phyloP scores from a whole-genome alignment of 257 asterid species.

The Capsicum baccatum region DNA sequence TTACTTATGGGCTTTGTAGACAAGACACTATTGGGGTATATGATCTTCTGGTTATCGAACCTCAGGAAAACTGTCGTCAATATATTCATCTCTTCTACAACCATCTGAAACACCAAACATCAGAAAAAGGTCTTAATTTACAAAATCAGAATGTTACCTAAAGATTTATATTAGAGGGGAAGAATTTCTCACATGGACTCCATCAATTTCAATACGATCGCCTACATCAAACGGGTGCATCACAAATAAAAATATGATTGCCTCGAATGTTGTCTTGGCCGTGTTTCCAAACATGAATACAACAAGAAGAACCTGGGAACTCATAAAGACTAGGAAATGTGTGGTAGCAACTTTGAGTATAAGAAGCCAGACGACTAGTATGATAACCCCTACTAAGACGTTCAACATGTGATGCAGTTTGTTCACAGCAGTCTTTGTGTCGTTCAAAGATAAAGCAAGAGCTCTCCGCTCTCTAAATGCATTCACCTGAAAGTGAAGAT shows the following conservation, averaged over 20 bases:
- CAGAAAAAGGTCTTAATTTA: neutral
- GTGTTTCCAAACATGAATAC: slow-evolving; percentile 96
- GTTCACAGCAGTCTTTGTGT: slow-evolving; percentile 94
- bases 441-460: slow-evolving; percentile 87
- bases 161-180: neutral
- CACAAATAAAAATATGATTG: slow-evolving; percentile 87
- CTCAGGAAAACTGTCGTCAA: slow-evolving; percentile 76
- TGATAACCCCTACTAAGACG: slow-evolving; percentile 56
- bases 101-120: slow-evolving; percentile 61
- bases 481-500: slow-evolving; percentile 58
- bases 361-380: slow-evolving; percentile 72
- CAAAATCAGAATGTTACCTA: neutral
- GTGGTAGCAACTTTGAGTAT: slow-evolving; percentile 82
- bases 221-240: slow-evolving; percentile 98
- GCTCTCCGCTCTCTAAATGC: slow-evolving; percentile 91
- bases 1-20: slow-evolving; percentile 79
- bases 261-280: slow-evolving; percentile 90
- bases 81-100: slow-evolving; percentile 96
- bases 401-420: slow-evolving; percentile 87
- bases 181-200: slow-evolving; percentile 66
- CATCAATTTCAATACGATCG: slow-evolving; percentile 88
- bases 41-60: slow-evolving; percentile 75
- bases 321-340: slow-evolving; percentile 73
- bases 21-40: slow-evolving; percentile 75
- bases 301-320: slow-evolving; percentile 85